Evolutionary conservation across 148 eudicot species (phyloP), one percentile per base, ranked within the genome.

Genomic region (Heliamphora exappendiculata): DNA sequence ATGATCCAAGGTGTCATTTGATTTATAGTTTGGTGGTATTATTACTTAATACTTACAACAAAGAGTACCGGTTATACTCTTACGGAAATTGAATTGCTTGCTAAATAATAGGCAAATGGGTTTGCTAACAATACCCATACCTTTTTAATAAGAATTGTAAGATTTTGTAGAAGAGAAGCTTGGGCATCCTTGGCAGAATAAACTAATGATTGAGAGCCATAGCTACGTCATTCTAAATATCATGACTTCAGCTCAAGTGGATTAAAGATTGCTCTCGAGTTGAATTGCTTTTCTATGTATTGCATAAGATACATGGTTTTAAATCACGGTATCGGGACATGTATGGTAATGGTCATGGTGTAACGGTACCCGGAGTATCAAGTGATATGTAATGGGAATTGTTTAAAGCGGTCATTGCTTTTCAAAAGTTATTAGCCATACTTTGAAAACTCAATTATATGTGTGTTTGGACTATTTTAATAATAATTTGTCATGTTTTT

Each of bases 1-100:
- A 87, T 67, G 87, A 88, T 79, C 74, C 88, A 41, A 91, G 99
- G 99, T 92, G 75, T 70, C 53, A 63, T 73, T 57, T 17, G 13
- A 34, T 62, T 51, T 24, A 29, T n/a, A 28, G 9, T 60, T 42
- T n/a, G 36, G 22, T 57, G 3, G 55, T 55, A 62, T 29, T 77
- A 17, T 36, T 39, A 22, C 28, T 72, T n/a, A n/a, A n/a, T n/a
- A n/a, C n/a, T n/a, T n/a, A n/a, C n/a, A n/a, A n/a, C n/a, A n/a
- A n/a, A n/a, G n/a, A n/a, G n/a, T n/a, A n/a, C n/a, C 4, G 28
- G 28, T 57, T 2, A 62, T 62, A 62, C 33, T 75, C 16, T 33
- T 41, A 20, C 26, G 62, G 41, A 50, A 13, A 5, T 34, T 73
- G 33, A 29, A 4, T 42, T 73, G 62, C 68, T 64, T 63, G 55